phyloP scores from a whole-genome alignment of 176 grass and related monocot genomes.

The Eleusine indica region DNA sequence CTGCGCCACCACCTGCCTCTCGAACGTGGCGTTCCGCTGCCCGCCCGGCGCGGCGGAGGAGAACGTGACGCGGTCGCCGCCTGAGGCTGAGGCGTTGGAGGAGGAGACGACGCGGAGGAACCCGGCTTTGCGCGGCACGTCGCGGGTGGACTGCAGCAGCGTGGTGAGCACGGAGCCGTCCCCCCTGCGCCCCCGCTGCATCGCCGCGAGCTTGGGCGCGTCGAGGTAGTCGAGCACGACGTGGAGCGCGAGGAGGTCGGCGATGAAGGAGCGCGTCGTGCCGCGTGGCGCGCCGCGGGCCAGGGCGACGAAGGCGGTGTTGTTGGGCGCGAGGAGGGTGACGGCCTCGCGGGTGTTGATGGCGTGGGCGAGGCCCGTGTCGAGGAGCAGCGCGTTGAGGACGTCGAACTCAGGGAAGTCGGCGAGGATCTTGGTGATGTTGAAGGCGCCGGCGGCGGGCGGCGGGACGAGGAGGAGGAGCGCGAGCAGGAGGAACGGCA shows the following conservation, averaged over 20 bases:
- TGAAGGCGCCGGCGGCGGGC: conserved; percentile 31
- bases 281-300: background rate
- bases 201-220: conserved; percentile 33
- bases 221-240: conserved; percentile 68
- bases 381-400: conserved; percentile 48
- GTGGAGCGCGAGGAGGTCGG: conserved; percentile 62
- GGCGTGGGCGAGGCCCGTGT: conserved; percentile 45
- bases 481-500: conserved; percentile 21
- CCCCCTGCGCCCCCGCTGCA: conserved; percentile 20
- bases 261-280: background rate
- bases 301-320: conserved; percentile 33
- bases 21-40: conserved; percentile 37
- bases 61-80: conserved; percentile 23
- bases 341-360: conserved; percentile 54
- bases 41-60: conserved; percentile 44
- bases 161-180: conserved; percentile 57
- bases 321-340: conserved; percentile 63
- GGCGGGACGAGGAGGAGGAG: conserved; percentile 21
- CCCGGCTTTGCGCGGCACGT: conserved; percentile 33
- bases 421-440: conserved; percentile 51
- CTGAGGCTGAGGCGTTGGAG: background rate
- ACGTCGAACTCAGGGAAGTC: conserved; percentile 44
- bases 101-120: conserved; percentile 42
- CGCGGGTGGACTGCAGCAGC: conserved; percentile 48
- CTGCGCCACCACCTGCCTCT: conserved; percentile 38